Evolutionary conservation across 257 asterid genomes (phyloP), one percentile per base, ranked within the genome.

Genomic region (Forsythia suspensa): DNA sequence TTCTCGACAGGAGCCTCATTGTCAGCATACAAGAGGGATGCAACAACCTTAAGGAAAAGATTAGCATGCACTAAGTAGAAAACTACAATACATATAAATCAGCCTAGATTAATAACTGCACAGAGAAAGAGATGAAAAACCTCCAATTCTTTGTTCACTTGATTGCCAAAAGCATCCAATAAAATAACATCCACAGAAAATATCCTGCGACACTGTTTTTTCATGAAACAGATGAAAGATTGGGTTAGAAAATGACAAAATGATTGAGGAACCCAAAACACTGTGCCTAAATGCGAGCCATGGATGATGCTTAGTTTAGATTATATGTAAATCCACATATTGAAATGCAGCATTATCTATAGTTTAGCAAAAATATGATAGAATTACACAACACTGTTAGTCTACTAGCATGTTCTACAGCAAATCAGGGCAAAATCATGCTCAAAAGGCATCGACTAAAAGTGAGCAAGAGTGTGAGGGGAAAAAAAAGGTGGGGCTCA

Each of bases 1-100:
- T 86, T 86, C 88, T 87, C 97, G 77, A 94, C 98, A 3, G 80
- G 88, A 42, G 83, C 81, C 71, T 82, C 82, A 57, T 80, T 86
- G 84, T 94, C 96, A 42, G 92, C 93, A 85, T 90, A 94, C 72
- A 89, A 71, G 75, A 94, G 98, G 61, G 92, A 84, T 76, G 98
- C 98, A 83, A 86, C 83, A 76, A 94, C 98, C 98, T 93, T 82
- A 72, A 70, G 71, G 81, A 67, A 82, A 79, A 55, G 74, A 81
- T 36, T n/a, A 77, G 63, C 63, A 72, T 24, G 37, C 40, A 5
- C 24, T 83, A 29, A 79, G 80, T 72, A 77, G 71, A 20, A 52
- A 69, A 52, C 29, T 36, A 65, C 4, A 75, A 66, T 71, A 69
- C 55, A 37, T 73, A 37, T 37, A 74, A 42, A 41, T 67, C 15